phyloP scores from a whole-genome alignment of 176 grass and related monocot species.

The Hordeum vulgare region DNA sequence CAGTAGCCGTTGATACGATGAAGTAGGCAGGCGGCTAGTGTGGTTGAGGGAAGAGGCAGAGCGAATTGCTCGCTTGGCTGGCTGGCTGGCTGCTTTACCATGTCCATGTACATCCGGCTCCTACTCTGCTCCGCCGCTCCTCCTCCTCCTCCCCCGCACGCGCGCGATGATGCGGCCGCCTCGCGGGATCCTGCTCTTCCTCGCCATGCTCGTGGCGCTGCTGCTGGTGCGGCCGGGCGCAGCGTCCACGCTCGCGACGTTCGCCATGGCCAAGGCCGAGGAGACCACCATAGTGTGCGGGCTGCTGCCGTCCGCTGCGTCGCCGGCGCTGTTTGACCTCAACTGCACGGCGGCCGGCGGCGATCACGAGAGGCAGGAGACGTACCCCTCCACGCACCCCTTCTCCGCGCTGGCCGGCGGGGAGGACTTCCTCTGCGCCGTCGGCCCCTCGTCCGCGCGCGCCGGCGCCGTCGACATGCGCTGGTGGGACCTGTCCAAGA shows the following conservation, averaged over 20 bases:
- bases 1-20: background rate
- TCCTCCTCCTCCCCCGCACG: slow-evolving; percentile 8
- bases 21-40: background rate
- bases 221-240: background rate
- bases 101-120: slow-evolving; percentile 31
- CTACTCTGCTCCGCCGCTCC: background rate
- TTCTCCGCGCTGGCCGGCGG: slow-evolving; percentile 68
- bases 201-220: background rate
- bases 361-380: slow-evolving; percentile 32
- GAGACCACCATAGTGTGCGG: slow-evolving; percentile 62
- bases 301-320: slow-evolving; percentile 30
- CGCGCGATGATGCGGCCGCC: background rate
- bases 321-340: slow-evolving; percentile 34
- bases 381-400: slow-evolving; percentile 36
- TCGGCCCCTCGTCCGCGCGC: slow-evolving; percentile 12
- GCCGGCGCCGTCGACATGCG: slow-evolving; percentile 45
- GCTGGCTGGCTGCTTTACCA: background rate
- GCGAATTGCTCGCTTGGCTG: background rate
- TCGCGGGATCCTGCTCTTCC: background rate
- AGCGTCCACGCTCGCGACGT: slow-evolving; percentile 42
- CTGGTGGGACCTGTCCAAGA: slow-evolving; percentile 65
- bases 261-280: slow-evolving; percentile 53
- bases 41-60: background rate
- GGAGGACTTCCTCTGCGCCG: slow-evolving; percentile 68
- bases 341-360: slow-evolving; percentile 52